Percentiles rank a stretch among this genome's conserved stretches.
Conservation (phyloP, 805 yeast species). For the Maudiozyma serrabonitensis region DNA sequence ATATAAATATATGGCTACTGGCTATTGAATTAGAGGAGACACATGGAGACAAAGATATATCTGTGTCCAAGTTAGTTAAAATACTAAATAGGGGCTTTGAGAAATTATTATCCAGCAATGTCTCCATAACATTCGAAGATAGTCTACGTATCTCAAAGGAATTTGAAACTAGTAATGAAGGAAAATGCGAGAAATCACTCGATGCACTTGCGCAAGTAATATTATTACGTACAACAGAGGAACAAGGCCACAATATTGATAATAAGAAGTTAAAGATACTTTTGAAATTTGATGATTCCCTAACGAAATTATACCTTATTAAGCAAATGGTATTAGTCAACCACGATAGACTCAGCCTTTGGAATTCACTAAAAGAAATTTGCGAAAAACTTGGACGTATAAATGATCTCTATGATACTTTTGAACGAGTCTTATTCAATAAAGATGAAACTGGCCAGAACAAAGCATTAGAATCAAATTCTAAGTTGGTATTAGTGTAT, state of each 20-base stretch:
- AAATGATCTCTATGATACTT: conserved; percentile 34
- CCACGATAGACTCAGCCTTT: conserved; percentile 39
- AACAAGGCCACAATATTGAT: conserved; percentile 21
- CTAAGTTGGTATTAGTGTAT: conserved; percentile 52
- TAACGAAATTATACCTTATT: conserved; percentile 36
- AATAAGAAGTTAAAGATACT: conserved; percentile 11
- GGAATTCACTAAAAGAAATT: conserved; percentile 39
- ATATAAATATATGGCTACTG: conserved; percentile 54
- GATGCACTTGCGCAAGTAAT: conserved; percentile 44
- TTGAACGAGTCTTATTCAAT: conserved; percentile 42
- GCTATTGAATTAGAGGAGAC: conserved; percentile 59
- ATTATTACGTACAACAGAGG: conserved; percentile 33
- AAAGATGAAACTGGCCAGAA: background rate
- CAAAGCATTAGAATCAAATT: conserved; percentile 36
- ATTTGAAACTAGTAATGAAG: conserved; percentile 33
- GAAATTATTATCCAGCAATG: conserved; percentile 39
- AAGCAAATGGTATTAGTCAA: conserved; percentile 32
- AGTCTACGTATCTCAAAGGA: conserved; percentile 52
- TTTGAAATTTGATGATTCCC: conserved; percentile 14
- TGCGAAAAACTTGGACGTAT: conserved; percentile 26
- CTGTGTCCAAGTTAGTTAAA: conserved; percentile 26
- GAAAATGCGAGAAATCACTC: conserved; percentile 11
- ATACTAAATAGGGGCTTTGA: conserved; percentile 33
- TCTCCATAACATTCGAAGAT: conserved; percentile 28
- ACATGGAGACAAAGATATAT: conserved; percentile 31